These are phyloP conservation scores for Bipolaris victoriae DNA, from an alignment of 2,329 filamentous ascomycete species.

Conservation along the genomic window DNA sequence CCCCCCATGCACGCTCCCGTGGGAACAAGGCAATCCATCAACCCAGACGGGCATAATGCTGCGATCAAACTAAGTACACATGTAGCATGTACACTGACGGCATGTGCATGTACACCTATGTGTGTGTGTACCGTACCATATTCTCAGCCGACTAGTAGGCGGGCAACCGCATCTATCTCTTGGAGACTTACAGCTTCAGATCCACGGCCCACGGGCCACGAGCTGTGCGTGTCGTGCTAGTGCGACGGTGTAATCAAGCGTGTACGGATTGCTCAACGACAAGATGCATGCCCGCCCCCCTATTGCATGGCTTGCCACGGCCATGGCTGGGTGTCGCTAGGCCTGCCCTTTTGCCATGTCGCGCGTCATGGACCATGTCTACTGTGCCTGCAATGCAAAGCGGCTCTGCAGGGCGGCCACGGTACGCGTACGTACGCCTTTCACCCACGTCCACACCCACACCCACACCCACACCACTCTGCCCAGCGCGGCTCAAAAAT, in stretches of 20 bases:
- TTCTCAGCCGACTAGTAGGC: slow-evolving; percentile 9
- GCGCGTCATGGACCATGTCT: slow-evolving; percentile 1
- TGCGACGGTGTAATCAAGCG: slow-evolving; percentile 25
- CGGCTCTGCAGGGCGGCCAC: neutral
- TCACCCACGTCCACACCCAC: neutral
- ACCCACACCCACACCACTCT: neutral
- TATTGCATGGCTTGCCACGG: slow-evolving; percentile 23
- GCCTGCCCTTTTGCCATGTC: slow-evolving; percentile 1
- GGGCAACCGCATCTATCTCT: slow-evolving; percentile 4
- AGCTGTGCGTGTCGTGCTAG: slow-evolving; percentile 22
- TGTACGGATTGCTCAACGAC: slow-evolving; percentile 16
- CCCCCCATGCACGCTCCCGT: slow-evolving; percentile 5
- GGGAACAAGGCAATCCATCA: neutral
- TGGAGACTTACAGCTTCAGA: slow-evolving; percentile 18
- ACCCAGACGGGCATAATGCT: no score
- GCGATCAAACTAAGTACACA: no score
- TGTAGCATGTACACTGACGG: no score
- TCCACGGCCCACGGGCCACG: slow-evolving; percentile 22
- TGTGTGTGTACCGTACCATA: no score
- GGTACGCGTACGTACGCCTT: slow-evolving; percentile 13
- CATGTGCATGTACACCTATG: no score
- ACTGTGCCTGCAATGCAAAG: slow-evolving; percentile 19
- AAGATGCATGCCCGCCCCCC: slow-evolving; percentile 25
- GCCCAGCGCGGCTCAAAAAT: slow-evolving; percentile 11
- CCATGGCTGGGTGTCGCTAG: neutral